A percentile compares a stretch with the other conserved stretches of the same genome.
Conservation (phyloP, 495 filamentous ascomycete species). For the Aspergillus sclerotiicarbonarius region DNA sequence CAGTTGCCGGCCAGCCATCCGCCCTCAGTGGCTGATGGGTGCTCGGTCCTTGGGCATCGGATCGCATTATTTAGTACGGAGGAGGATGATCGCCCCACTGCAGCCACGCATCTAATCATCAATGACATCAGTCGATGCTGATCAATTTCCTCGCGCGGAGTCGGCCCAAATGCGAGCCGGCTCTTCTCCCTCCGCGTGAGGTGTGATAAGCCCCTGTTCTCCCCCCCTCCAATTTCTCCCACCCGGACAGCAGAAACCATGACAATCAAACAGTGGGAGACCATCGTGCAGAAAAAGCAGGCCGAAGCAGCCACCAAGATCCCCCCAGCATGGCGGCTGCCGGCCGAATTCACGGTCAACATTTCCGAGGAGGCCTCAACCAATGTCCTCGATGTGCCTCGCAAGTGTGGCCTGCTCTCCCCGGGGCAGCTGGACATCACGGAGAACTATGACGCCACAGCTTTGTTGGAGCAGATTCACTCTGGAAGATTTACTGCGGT, state of each 20-base stretch:
- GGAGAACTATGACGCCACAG: constrained; percentile 48
- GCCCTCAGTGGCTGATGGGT: background rate
- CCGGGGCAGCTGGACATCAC: constrained; percentile 53
- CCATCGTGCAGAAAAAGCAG: constrained; percentile 32
- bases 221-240: too few relatives aligned
- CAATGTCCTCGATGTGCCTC: constrained; percentile 38
- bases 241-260: constrained; percentile 8
- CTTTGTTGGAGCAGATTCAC: constrained; percentile 28
- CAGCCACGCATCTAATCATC: too few relatives aligned
- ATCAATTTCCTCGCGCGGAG: too few relatives aligned
- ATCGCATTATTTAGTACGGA: too few relatives aligned
- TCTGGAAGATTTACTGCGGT: constrained; percentile 39
- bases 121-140: too few relatives aligned
- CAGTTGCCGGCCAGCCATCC: too few relatives aligned
- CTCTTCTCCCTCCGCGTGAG: too few relatives aligned
- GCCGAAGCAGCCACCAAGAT: constrained; percentile 39
- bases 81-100: too few relatives aligned
- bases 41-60: too few relatives aligned
- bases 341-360: constrained; percentile 16
- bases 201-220: too few relatives aligned
- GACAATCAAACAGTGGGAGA: constrained; percentile 22
- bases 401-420: constrained; percentile 44
- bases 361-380: background rate
- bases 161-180: too few relatives aligned
- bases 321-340: constrained; percentile 40